These are phyloP conservation scores for Aspergillus oerlinghausenensis DNA, from an alignment of 2,329 filamentous ascomycete genomes.

Conservation along the genomic window DNA sequence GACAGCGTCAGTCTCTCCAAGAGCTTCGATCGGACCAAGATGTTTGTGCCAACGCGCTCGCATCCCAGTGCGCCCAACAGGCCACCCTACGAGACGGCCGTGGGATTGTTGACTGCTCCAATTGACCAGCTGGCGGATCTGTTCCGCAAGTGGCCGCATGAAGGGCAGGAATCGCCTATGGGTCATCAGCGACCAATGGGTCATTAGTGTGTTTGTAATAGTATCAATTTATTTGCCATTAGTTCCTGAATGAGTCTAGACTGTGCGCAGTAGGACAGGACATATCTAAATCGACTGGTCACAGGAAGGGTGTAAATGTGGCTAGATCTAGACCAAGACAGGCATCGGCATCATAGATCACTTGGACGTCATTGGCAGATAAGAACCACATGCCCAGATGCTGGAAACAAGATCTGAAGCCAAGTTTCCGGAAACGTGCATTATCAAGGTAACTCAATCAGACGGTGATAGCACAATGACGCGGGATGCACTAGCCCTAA, in stretches of 20 bases:
- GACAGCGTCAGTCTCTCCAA: conserved; percentile 34
- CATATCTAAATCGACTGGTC: background rate
- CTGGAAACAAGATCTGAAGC: background rate
- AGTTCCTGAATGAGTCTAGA: too few species aligned
- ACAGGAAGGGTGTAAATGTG: background rate
- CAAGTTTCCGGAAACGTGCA: too few species aligned
- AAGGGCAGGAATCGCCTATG: background rate
- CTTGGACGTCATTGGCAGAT: background rate
- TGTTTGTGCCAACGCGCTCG: conserved; percentile 47
- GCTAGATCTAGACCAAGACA: background rate
- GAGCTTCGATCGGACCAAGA: conserved; percentile 48
- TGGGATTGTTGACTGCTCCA: conserved; percentile 51
- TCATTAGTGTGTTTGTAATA: too few species aligned
- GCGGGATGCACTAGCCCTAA: background rate
- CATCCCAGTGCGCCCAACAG: conserved; percentile 49
- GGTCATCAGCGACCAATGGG: background rate
- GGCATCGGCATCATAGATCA: background rate
- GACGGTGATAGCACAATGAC: background rate
- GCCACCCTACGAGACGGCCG: conserved; percentile 52
- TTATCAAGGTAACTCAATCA: background rate
- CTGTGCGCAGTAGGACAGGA: too few species aligned
- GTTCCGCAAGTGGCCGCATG: conserved; percentile 49
- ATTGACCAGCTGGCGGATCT: conserved; percentile 52
- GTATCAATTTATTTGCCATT: too few species aligned
- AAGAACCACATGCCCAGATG: background rate